Evolutionary conservation across 1,284 basidiomycete species (phyloP).

Genomic region (Fomitopsis palustris): DNA sequence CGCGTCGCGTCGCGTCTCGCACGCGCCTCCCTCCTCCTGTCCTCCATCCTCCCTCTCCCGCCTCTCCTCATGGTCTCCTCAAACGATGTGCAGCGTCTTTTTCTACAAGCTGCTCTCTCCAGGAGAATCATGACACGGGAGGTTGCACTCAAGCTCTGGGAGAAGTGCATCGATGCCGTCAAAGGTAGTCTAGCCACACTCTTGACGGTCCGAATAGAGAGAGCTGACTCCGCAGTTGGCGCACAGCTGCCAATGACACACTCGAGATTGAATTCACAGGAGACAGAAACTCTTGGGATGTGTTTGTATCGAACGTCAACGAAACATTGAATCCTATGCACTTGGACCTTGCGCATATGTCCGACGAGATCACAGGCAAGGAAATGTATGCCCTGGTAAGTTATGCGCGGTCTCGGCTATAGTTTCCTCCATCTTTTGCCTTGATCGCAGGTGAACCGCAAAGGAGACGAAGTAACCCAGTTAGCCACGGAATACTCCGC

Average conservation of each 20-base stretch:
- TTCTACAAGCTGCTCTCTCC: slow-evolving; percentile 73
- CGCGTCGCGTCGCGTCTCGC: slow-evolving; percentile 23
- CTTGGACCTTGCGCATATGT: slow-evolving; percentile 61
- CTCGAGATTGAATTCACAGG: slow-evolving; percentile 43
- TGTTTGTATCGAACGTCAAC: slow-evolving; percentile 59
- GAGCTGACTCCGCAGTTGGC: not conserved
- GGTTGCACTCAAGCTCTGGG: slow-evolving; percentile 63
- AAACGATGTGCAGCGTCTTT: slow-evolving; percentile 67
- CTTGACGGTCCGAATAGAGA: not conserved
- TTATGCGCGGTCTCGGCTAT: slow-evolving; percentile 1
- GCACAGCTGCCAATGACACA: slow-evolving; percentile 46
- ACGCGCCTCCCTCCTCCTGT: slow-evolving; percentile 8
- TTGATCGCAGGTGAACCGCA: slow-evolving; percentile 61
- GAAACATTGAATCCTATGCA: slow-evolving; percentile 60
- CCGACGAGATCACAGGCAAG: slow-evolving; percentile 62
- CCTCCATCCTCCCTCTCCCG: slow-evolving; percentile 3
- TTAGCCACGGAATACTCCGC: slow-evolving; percentile 79
- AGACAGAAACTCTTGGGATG: slow-evolving; percentile 50
- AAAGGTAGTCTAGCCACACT: slow-evolving; percentile 37
- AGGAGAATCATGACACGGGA: slow-evolving; percentile 59
- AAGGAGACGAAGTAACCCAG: slow-evolving; percentile 76
- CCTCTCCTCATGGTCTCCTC: slow-evolving; percentile 38
- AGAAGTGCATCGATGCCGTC: slow-evolving; percentile 61
- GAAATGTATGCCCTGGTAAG: slow-evolving; percentile 66
- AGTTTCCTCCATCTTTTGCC: not conserved